Base-by-base conservation (phyloP, 306 rosid genomes). In the Malus sylvestris region DNA sequence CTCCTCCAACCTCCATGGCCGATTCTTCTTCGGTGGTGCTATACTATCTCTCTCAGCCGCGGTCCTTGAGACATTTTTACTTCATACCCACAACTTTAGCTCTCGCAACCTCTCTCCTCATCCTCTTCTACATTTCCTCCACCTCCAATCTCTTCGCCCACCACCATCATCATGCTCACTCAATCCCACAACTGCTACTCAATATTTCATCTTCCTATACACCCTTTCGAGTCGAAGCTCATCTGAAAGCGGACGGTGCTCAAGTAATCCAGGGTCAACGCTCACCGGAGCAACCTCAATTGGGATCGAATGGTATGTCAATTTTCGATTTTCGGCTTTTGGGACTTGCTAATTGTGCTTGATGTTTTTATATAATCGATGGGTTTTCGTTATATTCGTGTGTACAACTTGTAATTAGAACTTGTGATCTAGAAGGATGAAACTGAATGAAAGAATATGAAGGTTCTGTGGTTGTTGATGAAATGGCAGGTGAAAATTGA, bases 51-150 rank as follows among this genome's bases (percentile, higher is more conserved):
- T 84, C 84, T 29, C 75, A 73, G 44, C 82, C 59, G 29, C 65
- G 67, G 20, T 81, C 87, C 46, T 65, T 69, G 68, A 78, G 78
- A 46, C 58, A 55, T 68, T 79, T 76, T 64, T 78, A 83, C 82
- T 82, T 91, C 85, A 67, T 85, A 72, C 94, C 91, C 74, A 81
- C 87, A 71, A 81, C 71, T 68, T 76, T 89, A 66, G 91, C 89
- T 64, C 87, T 91, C 33, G 66, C 78, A 52, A 83, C 87, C 15
- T 79, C 79, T 33, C 74, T 88, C 30, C 82, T 76, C 74, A 72
- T 91, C 60, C 81, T 89, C 81, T 77, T 86, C 27, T 89, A 83
- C 85, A 66, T 82, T 62, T 88, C 89, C 78, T 64, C 85, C 6
- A 86, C 89, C 42, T 38, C 52, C 45, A 79, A 77, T 53, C 79